Conservation (phyloP, 176 grass and related monocot genomes). For the Ampelocalamus luodianensis region DNA sequence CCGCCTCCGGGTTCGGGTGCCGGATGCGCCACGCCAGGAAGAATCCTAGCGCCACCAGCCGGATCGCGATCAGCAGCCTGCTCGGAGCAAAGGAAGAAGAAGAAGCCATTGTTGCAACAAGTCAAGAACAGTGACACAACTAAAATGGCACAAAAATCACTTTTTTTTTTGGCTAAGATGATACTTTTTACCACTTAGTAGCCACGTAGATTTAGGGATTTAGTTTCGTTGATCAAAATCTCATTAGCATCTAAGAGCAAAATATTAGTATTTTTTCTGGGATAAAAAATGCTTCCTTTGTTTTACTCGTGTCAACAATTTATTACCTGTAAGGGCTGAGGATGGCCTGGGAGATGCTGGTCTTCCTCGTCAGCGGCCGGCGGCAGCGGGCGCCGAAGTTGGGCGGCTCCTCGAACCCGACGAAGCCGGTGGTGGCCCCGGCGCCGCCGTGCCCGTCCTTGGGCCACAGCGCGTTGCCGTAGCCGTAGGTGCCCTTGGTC, state of each 20-base stretch:
- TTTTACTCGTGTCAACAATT: not conserved
- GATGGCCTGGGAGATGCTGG: constrained; percentile 77
- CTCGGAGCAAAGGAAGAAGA: not conserved
- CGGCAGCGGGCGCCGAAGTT: constrained; percentile 69
- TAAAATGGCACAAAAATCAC: not conserved
- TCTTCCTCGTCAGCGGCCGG: constrained; percentile 79
- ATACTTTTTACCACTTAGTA: not conserved
- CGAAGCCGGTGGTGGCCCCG: constrained; percentile 51
- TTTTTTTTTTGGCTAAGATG: too few species aligned
- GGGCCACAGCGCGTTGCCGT: constrained; percentile 93
- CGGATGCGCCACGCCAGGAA: constrained; percentile 88
- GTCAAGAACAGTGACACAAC: not conserved
- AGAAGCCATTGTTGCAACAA: not conserved
- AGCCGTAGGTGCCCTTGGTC: constrained; percentile 97
- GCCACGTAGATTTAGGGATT: not conserved
- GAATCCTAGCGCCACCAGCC: constrained; percentile 74
- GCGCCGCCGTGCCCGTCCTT: constrained; percentile 49
- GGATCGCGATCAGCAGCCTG: constrained; percentile 75
- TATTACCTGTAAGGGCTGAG: constrained; percentile 91
- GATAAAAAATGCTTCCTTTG: not conserved
- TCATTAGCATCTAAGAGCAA: not conserved
- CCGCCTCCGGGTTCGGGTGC: constrained; percentile 78
- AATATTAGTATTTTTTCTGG: too few species aligned
- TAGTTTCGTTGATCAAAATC: not conserved
- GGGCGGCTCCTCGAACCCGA: constrained; percentile 78